phyloP scores from a whole-genome alignment of 352 stramenopile species.

The Phytophthora meadii region DNA sequence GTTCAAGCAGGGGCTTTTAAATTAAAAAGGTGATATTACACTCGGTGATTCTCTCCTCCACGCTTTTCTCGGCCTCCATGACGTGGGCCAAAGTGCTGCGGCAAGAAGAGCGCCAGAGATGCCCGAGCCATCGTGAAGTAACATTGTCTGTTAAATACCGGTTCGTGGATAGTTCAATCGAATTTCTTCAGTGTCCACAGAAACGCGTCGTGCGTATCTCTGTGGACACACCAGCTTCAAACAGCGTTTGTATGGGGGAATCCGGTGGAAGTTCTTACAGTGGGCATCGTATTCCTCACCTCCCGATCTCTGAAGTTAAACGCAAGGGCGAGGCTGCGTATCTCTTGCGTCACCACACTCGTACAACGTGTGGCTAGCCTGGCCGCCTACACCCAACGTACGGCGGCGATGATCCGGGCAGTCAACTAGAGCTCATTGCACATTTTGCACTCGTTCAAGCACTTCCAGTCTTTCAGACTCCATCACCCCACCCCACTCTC shows the following conservation, averaged over 20 bases:
- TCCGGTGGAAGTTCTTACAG: neutral
- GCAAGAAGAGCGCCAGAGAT: neutral
- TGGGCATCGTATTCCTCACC: neutral
- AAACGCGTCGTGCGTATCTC: neutral
- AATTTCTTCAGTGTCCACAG: neutral
- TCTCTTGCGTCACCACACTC: neutral
- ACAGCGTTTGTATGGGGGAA: conserved; percentile 1
- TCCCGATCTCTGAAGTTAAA: conserved; percentile 2
- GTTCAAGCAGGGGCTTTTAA: too few relatives aligned
- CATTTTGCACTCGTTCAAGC: conserved; percentile 15
- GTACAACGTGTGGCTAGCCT: conserved; percentile 9
- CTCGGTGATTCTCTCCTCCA: too few relatives aligned
- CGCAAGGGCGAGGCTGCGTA: neutral
- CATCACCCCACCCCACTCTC: conserved; percentile 8
- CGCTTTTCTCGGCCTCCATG: neutral
- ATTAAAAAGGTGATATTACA: neutral
- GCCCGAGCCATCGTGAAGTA: conserved; percentile 9
- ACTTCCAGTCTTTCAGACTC: conserved; percentile 1
- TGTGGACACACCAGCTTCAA: neutral
- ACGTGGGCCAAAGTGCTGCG: neutral
- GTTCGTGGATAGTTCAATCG: conserved; percentile 20
- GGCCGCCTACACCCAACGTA: neutral
- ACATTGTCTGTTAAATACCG: conserved; percentile 25
- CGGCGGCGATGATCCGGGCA: neutral
- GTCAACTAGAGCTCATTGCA: conserved; percentile 8